Evolutionary conservation across 805 yeast species (phyloP).

Genomic region (Kockiozyma suomiensis): DNA sequence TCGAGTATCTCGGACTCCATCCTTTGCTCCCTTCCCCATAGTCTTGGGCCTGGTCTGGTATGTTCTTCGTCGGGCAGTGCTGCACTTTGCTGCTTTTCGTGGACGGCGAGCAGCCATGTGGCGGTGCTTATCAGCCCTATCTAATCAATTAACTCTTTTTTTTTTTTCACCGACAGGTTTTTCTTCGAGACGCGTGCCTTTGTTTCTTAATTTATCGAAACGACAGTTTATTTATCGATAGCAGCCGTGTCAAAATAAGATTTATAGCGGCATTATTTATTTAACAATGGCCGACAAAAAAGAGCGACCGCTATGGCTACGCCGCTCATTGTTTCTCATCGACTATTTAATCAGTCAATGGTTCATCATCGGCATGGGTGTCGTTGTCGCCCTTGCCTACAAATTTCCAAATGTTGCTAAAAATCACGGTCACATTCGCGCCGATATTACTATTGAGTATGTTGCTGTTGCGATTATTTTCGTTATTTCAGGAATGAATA

Average conservation of each 20-base stretch:
- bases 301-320: slow-evolving; percentile 10
- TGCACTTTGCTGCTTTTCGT: too few species aligned
- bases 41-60: too few species aligned
- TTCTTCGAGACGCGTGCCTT: neutral
- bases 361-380: slow-evolving; percentile 74
- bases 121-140: slow-evolving; percentile 18
- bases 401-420: slow-evolving; percentile 82
- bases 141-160: slow-evolving; percentile 1
- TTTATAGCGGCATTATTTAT: neutral
- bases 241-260: too few species aligned
- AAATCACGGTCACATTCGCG: slow-evolving; percentile 74
- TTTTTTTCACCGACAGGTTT: neutral
- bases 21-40: too few species aligned
- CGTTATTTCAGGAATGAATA: slow-evolving; percentile 76
- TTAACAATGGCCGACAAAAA: slow-evolving; percentile 4
- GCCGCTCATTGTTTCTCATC: slow-evolving; percentile 1
- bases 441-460: slow-evolving; percentile 76
- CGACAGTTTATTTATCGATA: too few species aligned
- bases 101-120: too few species aligned
- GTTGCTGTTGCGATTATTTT: slow-evolving; percentile 88
- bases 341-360: slow-evolving; percentile 48
- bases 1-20: too few species aligned
- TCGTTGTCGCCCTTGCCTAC: slow-evolving; percentile 72
- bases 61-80: too few species aligned
- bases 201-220: neutral